These are phyloP conservation scores for Tieghemostelium lacteum DNA, from an alignment of 78 protist genomes.

Conservation along the genomic window DNA sequence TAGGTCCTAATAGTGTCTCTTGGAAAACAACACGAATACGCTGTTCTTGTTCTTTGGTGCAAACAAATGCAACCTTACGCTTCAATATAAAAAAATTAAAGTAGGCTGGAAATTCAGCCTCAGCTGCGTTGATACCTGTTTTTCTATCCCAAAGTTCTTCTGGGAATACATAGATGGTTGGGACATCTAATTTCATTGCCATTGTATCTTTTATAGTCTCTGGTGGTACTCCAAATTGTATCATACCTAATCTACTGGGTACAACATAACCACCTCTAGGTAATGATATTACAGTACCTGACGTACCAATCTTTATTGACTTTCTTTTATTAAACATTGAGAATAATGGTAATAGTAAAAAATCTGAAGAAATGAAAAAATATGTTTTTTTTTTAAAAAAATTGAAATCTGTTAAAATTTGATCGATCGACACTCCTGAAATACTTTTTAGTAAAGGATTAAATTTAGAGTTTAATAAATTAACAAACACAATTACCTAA, in stretches of 20 bases:
- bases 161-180: conserved; percentile 64
- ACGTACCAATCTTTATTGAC: conserved; percentile 35
- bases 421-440: no score
- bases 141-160: conserved; percentile 69
- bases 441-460: no score
- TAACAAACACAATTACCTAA: no score
- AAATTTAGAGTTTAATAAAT: no score
- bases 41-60: conserved; percentile 52
- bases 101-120: conserved; percentile 82
- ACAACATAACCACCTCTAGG: conserved; percentile 79
- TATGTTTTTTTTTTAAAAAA: no score
- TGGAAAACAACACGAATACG: conserved; percentile 65
- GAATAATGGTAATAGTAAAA: no score
- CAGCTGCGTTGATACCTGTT: conserved; percentile 78
- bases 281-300: conserved; percentile 25
- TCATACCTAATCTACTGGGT: conserved; percentile 41
- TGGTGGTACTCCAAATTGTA: conserved; percentile 90
- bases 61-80: conserved; percentile 57
- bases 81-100: conserved; percentile 68
- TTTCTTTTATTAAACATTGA: conserved; percentile 51
- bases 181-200: conserved; percentile 75
- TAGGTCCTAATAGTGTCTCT: conserved; percentile 81
- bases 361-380: no score
- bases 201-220: conserved; percentile 89
- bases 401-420: no score